Evolutionary conservation across 2,329 filamentous ascomycete genomes (phyloP), one percentile per base, ranked within the genome.

Genomic region (Pseudovirgaria hyperparasitica): DNA sequence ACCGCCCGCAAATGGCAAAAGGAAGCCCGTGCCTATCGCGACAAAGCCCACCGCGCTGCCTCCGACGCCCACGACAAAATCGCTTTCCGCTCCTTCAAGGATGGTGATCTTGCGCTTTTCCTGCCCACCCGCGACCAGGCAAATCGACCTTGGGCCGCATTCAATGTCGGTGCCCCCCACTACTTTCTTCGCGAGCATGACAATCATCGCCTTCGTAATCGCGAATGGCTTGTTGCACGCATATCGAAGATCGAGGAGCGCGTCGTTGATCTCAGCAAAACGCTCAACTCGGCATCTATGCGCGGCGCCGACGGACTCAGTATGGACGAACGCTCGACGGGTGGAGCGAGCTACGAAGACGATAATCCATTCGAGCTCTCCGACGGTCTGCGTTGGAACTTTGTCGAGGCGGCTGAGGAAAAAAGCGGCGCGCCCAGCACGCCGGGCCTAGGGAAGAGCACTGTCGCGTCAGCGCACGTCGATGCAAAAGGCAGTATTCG

Each of bases 341-440:
- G 58, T 11, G 54, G 51, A 9, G 37, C 52, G 5, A 74, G 69
- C 1, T 57, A 72, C 12, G 84, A 92, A 38, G 85, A 93, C 36
- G 90, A 96, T 38, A 98, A 98, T 45, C 90, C 90, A 0, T 98
- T 98, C 52, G 86, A 94, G 43, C 67, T 98, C 9, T 93, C 85
- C 0, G 90, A 98, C 43, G 90, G 90, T 3, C 60, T 98, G 25
- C 75, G 87, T 18, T 98, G 90, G 90, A 96, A 94, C 54, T 69
- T 98, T 5, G 76, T 98, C 19, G 87, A 98, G 48, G 90, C 90
- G 0, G 68, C 72, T 2, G 90, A 98, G 55, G 90, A 98, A 54
- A 94, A 93, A 46, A 74, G 84, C 1, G 86, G 85, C 22, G 66
- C 66, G 3, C 90, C 90, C 1, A 77, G 80, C n/a, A 96, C 87